These are phyloP conservation scores for Circinella umbellata DNA, from an alignment of 371 early-diverging fungal genomes.

Conservation along the genomic window DNA sequence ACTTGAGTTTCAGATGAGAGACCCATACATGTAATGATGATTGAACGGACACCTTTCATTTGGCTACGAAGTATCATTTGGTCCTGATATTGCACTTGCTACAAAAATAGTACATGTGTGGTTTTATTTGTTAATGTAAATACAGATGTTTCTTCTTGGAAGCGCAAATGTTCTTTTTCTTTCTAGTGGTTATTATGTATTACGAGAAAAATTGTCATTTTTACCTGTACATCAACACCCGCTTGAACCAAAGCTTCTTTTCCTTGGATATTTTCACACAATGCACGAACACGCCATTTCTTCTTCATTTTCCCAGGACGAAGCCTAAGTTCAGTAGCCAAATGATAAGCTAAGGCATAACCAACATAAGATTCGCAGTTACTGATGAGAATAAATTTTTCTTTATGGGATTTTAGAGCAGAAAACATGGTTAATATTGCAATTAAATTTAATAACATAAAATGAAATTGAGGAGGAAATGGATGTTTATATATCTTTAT, in stretches of 20 bases:
- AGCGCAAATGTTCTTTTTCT: too few relatives aligned
- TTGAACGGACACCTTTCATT: constrained; percentile 21
- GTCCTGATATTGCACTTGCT: constrained; percentile 21
- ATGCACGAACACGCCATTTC: constrained; percentile 21
- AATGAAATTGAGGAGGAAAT: not conserved
- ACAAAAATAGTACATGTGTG: not conserved
- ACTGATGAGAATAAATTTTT: constrained; percentile 10
- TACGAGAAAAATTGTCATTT: not conserved
- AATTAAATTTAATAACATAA: not conserved
- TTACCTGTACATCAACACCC: constrained; percentile 22
- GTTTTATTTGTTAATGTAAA: too few relatives aligned
- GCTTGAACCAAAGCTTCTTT: constrained; percentile 8
- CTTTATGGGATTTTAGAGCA: not conserved
- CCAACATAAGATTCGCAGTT: constrained; percentile 19
- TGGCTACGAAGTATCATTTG: constrained; percentile 1
- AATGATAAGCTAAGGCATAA: constrained; percentile 17
- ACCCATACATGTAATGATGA: constrained; percentile 7
- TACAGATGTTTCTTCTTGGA: too few relatives aligned
- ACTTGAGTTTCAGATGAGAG: constrained; percentile 3
- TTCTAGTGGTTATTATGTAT: too few relatives aligned
- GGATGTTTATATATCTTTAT: not conserved
- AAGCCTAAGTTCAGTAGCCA: constrained; percentile 8
- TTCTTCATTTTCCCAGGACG: constrained; percentile 20
- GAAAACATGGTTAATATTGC: not conserved
- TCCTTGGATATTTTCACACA: constrained; percentile 12